These are phyloP conservation scores for Huntiella moniliformis DNA, from an alignment of 2,329 filamentous ascomycete genomes.

Conservation along the genomic window DNA sequence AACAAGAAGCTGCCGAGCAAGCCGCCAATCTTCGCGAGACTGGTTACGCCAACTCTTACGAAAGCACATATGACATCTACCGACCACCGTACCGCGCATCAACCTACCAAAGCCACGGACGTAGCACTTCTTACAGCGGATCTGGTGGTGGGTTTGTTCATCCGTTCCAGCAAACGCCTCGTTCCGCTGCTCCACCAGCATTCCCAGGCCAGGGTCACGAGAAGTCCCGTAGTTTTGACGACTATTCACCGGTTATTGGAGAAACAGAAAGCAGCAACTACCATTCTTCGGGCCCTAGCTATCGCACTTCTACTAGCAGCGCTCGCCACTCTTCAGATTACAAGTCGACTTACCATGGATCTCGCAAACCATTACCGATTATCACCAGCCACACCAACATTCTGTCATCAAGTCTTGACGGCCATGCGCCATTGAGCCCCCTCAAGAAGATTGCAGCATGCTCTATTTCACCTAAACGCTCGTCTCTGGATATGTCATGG, in stretches of 20 bases:
- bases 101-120: constrained; percentile 33
- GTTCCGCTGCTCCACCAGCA: constrained; percentile 34
- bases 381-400: constrained; percentile 30
- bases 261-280: constrained; percentile 29
- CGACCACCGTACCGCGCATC: constrained; percentile 12
- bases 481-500: constrained; percentile 38
- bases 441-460: constrained; percentile 19
- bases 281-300: constrained; percentile 2
- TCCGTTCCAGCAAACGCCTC: constrained; percentile 45
- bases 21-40: not conserved
- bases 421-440: constrained; percentile 14
- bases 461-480: constrained; percentile 35
- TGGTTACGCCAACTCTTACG: not conserved
- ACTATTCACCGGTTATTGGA: constrained; percentile 36
- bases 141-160: constrained; percentile 31
- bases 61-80: constrained; percentile 5
- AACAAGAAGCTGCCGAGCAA: not conserved
- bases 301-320: constrained; percentile 6
- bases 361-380: constrained; percentile 24
- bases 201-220: constrained; percentile 14
- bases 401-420: constrained; percentile 15
- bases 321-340: constrained; percentile 7
- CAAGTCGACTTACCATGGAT: constrained; percentile 13
- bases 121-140: constrained; percentile 37
- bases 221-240: constrained; percentile 21